These are phyloP conservation scores for Zopfochytrium polystomum DNA, from an alignment of 371 early-diverging fungal species.

Conservation along the genomic window DNA sequence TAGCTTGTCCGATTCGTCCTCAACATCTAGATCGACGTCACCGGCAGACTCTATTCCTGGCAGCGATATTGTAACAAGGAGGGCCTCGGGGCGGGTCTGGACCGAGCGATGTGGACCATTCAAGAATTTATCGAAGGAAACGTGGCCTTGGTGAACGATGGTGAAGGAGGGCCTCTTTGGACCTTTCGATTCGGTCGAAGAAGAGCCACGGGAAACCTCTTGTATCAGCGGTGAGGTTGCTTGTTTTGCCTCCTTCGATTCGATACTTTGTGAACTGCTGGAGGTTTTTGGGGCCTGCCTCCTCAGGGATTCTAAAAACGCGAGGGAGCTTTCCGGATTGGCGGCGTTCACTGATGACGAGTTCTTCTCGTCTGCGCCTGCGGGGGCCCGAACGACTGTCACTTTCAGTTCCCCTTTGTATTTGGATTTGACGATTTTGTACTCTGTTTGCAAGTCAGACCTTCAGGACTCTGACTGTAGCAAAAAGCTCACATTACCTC, in stretches of 20 bases:
- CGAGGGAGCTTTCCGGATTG: conserved; percentile 10
- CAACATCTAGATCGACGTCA: conserved; percentile 32
- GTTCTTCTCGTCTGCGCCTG: conserved; percentile 3
- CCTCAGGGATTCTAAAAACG: conserved; percentile 28
- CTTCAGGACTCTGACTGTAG: background rate
- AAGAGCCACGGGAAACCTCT: conserved; percentile 2
- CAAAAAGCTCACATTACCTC: conserved; percentile 20
- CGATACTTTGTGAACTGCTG: background rate
- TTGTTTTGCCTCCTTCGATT: background rate
- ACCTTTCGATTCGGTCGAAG: background rate
- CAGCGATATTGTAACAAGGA: conserved; percentile 39
- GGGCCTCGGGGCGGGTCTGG: conserved; percentile 37
- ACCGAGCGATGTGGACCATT: conserved; percentile 24
- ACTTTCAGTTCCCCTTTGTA: conserved; percentile 44
- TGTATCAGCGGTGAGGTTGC: conserved; percentile 11
- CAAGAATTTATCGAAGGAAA: conserved; percentile 35
- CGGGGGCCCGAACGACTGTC: conserved; percentile 42
- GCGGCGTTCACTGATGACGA: background rate
- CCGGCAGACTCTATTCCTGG: conserved; percentile 30
- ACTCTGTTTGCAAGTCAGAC: conserved; percentile 18
- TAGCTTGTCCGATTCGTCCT: conserved; percentile 17
- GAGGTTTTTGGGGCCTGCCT: conserved; percentile 6
- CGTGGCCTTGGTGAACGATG: conserved; percentile 35
- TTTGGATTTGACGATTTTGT: conserved; percentile 40
- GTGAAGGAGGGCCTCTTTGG: conserved; percentile 28